phyloP scores from a whole-genome alignment of 352 stramenopile species.

The Phytophthora podocarpi region DNA sequence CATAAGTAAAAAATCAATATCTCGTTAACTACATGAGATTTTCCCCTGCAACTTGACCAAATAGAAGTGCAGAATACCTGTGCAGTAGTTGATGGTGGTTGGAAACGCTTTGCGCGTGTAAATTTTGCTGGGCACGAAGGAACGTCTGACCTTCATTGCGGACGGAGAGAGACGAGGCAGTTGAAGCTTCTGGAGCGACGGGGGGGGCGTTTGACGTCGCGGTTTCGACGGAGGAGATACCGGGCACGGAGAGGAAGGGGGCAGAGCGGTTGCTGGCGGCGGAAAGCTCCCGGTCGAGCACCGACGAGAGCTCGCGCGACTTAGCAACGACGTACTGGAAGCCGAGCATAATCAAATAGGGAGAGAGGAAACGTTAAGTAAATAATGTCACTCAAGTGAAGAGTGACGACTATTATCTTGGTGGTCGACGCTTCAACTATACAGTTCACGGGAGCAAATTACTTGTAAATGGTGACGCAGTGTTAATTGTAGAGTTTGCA shows the following conservation, averaged over 20 bases:
- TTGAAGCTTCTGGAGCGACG: conserved; percentile 1
- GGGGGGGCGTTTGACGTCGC: conserved; percentile 6
- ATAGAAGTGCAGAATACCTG: conserved; percentile 32
- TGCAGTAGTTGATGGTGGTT: conserved; percentile 54
- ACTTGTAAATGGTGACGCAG: too few relatives aligned
- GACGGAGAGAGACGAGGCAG: not conserved
- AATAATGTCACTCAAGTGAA: conserved; percentile 21
- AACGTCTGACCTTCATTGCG: conserved; percentile 52
- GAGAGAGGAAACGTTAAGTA: not conserved
- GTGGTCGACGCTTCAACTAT: too few relatives aligned
- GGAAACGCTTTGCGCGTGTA: conserved; percentile 31
- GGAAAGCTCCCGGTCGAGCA: conserved; percentile 52
- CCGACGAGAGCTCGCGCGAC: conserved; percentile 70
- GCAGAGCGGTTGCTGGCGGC: conserved; percentile 21
- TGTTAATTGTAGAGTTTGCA: too few relatives aligned
- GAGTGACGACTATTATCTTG: too few relatives aligned
- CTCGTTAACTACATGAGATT: conserved; percentile 1
- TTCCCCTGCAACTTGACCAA: conserved; percentile 4
- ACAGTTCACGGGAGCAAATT: too few relatives aligned
- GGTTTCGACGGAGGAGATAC: conserved; percentile 3
- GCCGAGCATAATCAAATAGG: conserved; percentile 46
- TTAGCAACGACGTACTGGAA: conserved; percentile 83
- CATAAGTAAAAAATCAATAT: conserved; percentile 20
- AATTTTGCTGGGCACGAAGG: conserved; percentile 42
- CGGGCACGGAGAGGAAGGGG: conserved; percentile 1